A percentile compares a stretch with the other conserved stretches of the same genome.
Evolutionary conservation across 2,329 filamentous ascomycete species (phyloP).

Genomic region (Xylariales sp.): DNA sequence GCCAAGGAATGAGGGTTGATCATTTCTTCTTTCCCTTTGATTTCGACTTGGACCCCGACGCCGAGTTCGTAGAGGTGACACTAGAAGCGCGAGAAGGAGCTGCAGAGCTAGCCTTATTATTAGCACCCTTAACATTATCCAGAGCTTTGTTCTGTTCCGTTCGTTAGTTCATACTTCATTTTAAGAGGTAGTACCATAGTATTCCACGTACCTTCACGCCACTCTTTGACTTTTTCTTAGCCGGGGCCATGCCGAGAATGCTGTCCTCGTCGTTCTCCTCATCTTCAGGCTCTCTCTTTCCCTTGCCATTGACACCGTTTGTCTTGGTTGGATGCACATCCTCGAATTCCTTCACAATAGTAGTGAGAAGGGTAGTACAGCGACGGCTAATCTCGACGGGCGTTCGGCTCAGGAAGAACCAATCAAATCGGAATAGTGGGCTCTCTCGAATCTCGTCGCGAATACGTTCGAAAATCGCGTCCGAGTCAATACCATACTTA

Average conservation of each 20-base stretch:
- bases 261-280: constrained; percentile 88
- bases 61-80: constrained; percentile 79
- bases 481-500: constrained; percentile 89
- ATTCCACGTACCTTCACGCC: constrained; percentile 78
- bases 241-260: constrained; percentile 82
- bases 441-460: constrained; percentile 97
- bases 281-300: constrained; percentile 80
- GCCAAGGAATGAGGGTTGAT: constrained; percentile 16
- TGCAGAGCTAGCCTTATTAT: constrained; percentile 80
- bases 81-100: constrained; percentile 85
- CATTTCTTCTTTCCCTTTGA: constrained; percentile 66
- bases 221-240: constrained; percentile 94
- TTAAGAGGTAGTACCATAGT: constrained; percentile 10
- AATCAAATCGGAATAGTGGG: constrained; percentile 96
- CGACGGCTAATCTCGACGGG: constrained; percentile 91
- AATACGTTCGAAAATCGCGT: constrained; percentile 90
- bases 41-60: constrained; percentile 57
- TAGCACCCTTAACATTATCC: constrained; percentile 82
- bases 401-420: constrained; percentile 98
- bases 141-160: constrained; percentile 85
- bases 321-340: constrained; percentile 64
- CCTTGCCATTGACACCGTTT: constrained; percentile 74
- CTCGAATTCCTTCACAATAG: constrained; percentile 95
- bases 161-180: constrained; percentile 34
- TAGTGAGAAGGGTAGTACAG: constrained; percentile 93